Evolutionary conservation across 176 grass and related monocot genomes (phyloP), one percentile per base, ranked within the genome.

Genomic region (Triticum urartu): DNA sequence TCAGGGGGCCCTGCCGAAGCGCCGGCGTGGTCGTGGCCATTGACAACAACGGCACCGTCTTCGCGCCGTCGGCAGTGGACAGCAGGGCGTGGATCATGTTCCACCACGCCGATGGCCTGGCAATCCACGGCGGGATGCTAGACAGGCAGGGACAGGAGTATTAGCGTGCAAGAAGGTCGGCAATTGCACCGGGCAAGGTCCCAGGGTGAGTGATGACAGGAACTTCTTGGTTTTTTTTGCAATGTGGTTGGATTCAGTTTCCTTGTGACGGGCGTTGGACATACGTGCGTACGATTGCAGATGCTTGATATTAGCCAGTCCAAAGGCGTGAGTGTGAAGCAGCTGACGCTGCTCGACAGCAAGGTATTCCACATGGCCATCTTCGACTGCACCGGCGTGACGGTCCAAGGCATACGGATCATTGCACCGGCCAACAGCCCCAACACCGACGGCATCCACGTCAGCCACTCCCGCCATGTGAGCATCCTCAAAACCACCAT

Each of bases 381-480:
- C 80, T 95, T 22, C 75, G 88, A 52, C 72, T 91, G 43, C 79
- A 30, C 11, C 3, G 34, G 58, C 68, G 91, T 95, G 39, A 87
- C 79, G 28, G 38, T 95, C 21, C 75, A 72, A 45, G 72, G 79
- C 47, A 72, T 77, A 1, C 60, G 10, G 66, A 92, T 95, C 67
- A 56, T 50, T 1, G 93, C 93, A 24, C 90, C 93, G 32, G 88
- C 63, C 0, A 75, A 91, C 75, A 95, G 93, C 83, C 91, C 91
- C 24, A 92, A 95, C 86, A 95, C 93, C 36, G 91, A 95, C 39
- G 91, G 93, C 77, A 87, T 95, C 82, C 86, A 88, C 68, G 47
- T 12, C 84, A 89, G 84, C 85, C 89, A 18, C 24, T 95, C 91
- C 32, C 86, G 68, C 28, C 15, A 15, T 68, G 81, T 95, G 35